Conservation (phyloP, 495 filamentous ascomycete species). For the Penicillium paxilli region DNA sequence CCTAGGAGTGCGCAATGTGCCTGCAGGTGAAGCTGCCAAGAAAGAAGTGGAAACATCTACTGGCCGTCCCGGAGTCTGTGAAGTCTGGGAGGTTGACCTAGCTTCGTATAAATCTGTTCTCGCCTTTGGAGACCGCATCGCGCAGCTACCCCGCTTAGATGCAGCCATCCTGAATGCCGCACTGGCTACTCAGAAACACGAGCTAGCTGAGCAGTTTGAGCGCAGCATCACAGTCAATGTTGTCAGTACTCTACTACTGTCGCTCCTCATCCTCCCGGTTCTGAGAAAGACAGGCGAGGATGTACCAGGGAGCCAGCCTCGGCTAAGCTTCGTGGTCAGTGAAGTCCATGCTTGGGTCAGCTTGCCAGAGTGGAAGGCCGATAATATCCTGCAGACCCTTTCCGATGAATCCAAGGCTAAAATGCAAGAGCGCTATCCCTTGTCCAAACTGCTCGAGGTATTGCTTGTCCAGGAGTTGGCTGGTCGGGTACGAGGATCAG, state of each 20-base stretch:
- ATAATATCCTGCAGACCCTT: constrained; percentile 31
- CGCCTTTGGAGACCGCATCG: constrained; percentile 40
- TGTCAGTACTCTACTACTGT: constrained; percentile 48
- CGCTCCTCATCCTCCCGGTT: constrained; percentile 43
- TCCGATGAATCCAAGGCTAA: constrained; percentile 28
- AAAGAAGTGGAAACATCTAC: constrained; percentile 29
- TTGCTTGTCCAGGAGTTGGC: constrained; percentile 50
- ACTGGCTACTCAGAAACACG: constrained; percentile 26
- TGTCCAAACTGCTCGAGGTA: constrained; percentile 55
- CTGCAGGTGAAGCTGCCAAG: constrained; percentile 45
- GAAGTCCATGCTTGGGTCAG: constrained; percentile 38
- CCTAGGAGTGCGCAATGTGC: constrained; percentile 51
- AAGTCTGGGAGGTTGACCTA: constrained; percentile 61
- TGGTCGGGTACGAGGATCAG: constrained; percentile 18
- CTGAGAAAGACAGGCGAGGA: constrained; percentile 32
- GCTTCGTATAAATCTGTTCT: constrained; percentile 32
- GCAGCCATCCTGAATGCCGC: constrained; percentile 47
- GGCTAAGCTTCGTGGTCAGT: constrained; percentile 36
- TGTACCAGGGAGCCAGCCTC: constrained; percentile 18
- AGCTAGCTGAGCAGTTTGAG: constrained; percentile 42
- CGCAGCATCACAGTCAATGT: constrained; percentile 55
- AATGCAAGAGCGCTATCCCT: constrained; percentile 40
- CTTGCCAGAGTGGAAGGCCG: constrained; percentile 31
- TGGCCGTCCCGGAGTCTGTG: constrained; percentile 35
- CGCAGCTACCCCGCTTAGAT: constrained; percentile 41